Base-by-base conservation (phyloP, 2,329 filamentous ascomycete genomes). In the Harringtonia lauricola region DNA sequence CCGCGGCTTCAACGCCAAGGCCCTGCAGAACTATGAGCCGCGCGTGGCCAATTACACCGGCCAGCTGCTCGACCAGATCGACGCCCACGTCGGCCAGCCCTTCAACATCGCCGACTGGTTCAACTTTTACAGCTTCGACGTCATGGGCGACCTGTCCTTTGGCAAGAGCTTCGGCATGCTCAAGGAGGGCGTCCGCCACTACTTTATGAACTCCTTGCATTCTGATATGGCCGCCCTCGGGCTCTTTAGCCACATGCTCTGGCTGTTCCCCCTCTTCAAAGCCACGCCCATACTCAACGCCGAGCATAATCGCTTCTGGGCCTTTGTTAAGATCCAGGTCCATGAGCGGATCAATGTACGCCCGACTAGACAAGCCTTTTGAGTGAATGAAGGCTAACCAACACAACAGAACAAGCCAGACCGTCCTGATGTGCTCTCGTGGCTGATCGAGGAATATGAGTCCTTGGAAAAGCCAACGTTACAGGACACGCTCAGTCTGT, bases 131-230 rank as follows among this genome's bases (percentile, higher is more conserved):
- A 52, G 53, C 22, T 60, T 58, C 35, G 57, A 60, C 41, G 54
- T 55, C 30, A 60, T 60, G 57, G 57, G 57, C 31, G 57, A 62
- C 37, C 49, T 61, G 26, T 58, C 56, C 9, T 60, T 57, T 31
- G 58, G 55, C 24, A 51, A 59, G 24, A 51, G 53, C 31, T 60
- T 62, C 40, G 40, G 49, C 17, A 57, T 59, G 52, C 55, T 62
- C 42, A 50, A 36, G 10, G 42, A 46, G 30, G 44, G 47, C 38
- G 40, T 46, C 15, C 46, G 46, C 42, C 46, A 54, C 35, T 49
- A 49, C 36, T 42, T 51, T 21, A 48, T 47, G 38, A 38, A 36
- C 37, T 33, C 46, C 5, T 24, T 51, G 40, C 50, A 51, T 39
- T 38, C 40, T 13, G 49, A 52, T 41, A 50, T 55, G 49, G 35